A percentile compares a stretch with the other conserved stretches of the same genome.
phyloP scores from a whole-genome alignment of 768 basidiomycete genomes.

The Floccularia luteovirens region DNA sequence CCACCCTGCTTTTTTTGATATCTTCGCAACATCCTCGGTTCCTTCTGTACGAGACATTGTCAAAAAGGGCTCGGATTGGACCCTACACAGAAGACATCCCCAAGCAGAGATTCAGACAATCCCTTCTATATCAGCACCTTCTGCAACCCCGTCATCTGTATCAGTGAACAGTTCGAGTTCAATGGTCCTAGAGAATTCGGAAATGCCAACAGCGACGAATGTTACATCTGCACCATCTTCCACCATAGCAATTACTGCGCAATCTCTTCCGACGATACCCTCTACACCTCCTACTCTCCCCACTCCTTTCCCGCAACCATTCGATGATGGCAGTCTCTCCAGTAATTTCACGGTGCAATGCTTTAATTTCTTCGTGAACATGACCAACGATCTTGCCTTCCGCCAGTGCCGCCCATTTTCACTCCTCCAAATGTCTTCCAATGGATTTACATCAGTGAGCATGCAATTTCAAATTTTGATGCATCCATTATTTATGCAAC shows the following conservation, averaged over 20 bases:
- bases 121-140: constrained; percentile 3
- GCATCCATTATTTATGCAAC: constrained; percentile 4
- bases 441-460: constrained; percentile 43
- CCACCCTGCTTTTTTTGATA: constrained; percentile 39
- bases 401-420: constrained; percentile 75
- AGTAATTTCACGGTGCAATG: constrained; percentile 67
- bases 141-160: constrained; percentile 11
- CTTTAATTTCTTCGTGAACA: constrained; percentile 65
- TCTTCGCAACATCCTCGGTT: constrained; percentile 18
- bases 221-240: constrained; percentile 10
- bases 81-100: constrained; percentile 33
- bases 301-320: constrained; percentile 72
- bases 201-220: constrained; percentile 4
- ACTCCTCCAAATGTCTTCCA: constrained; percentile 48
- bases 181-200: too few relatives aligned
- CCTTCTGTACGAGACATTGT: constrained; percentile 21
- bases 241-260: constrained; percentile 15
- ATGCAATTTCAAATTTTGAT: constrained; percentile 13
- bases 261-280: constrained; percentile 41
- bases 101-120: constrained; percentile 12
- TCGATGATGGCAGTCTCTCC: constrained; percentile 51
- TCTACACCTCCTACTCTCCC: constrained; percentile 45
- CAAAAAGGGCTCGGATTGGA: constrained; percentile 24
- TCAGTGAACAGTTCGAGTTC: constrained; percentile 12
- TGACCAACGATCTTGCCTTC: constrained; percentile 56